These are phyloP conservation scores for Echites panduratus DNA, from an alignment of 257 asterid genomes.

Conservation along the genomic window DNA sequence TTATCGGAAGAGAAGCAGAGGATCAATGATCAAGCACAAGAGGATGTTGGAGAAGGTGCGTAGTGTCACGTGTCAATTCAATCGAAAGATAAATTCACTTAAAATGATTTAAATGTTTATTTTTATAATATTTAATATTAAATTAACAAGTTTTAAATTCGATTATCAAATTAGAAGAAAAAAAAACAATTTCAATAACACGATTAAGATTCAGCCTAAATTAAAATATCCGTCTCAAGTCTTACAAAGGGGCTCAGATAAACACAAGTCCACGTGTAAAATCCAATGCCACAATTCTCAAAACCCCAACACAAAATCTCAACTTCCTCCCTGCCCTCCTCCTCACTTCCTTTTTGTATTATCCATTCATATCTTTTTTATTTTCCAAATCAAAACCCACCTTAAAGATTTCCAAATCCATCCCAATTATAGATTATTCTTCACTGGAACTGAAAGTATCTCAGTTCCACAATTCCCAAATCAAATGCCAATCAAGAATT, in stretches of 20 bases:
- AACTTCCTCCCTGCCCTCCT: constrained; percentile 11
- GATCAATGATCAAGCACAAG: constrained; percentile 63
- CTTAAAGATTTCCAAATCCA: neutral
- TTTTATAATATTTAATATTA: no score
- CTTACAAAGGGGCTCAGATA: constrained; percentile 27
- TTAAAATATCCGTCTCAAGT: neutral
- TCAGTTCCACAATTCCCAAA: constrained; percentile 3
- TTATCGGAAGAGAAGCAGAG: constrained; percentile 48
- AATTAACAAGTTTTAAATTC: no score
- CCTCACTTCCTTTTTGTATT: neutral
- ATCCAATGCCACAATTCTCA: constrained; percentile 35
- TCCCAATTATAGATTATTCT: neutral
- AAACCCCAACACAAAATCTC: constrained; percentile 19
- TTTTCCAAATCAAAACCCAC: neutral
- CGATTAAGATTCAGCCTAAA: no score
- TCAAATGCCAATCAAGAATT: constrained; percentile 10
- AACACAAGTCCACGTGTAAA: constrained; percentile 56
- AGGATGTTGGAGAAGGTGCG: no score
- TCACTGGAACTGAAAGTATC: neutral
- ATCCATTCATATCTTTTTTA: constrained; percentile 19
- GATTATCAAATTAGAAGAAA: no score
- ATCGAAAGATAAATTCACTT: no score
- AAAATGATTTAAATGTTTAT: no score
- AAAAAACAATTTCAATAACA: no score
- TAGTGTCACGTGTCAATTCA: no score